Evolutionary conservation across 441 rosid genomes (phyloP).

Genomic region (Brassica balearica): DNA sequence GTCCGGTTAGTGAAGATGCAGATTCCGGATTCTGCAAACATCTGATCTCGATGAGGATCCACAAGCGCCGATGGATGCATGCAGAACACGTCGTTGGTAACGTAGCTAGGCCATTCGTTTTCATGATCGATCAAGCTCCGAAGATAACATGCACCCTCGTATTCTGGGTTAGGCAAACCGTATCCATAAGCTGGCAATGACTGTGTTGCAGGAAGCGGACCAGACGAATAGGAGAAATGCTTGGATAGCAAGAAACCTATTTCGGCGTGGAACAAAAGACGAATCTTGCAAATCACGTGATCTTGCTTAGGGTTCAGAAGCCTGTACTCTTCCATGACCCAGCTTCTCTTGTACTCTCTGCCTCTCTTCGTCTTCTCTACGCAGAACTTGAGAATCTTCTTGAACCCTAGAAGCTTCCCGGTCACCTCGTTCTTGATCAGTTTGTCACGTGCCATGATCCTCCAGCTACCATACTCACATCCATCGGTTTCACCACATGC

Average conservation of each 20-base stretch:
- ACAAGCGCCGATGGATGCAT: not conserved
- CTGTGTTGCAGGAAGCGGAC: not conserved
- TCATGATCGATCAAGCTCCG: not conserved
- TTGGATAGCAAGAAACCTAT: not conserved
- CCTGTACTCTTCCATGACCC: not conserved
- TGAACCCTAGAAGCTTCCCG: not conserved
- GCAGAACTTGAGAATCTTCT: not conserved
- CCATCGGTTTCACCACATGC: not conserved
- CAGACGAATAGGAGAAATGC: not conserved
- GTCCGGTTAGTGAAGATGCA: not conserved
- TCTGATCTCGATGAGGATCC: not conserved
- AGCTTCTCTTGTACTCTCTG: not conserved
- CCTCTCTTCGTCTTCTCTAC: not conserved
- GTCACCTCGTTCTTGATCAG: not conserved
- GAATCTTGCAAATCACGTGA: not conserved
- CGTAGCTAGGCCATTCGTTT: not conserved
- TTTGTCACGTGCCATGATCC: too few species aligned
- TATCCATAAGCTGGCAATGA: not conserved
- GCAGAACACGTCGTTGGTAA: not conserved
- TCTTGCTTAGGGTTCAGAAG: not conserved
- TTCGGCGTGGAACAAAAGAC: not conserved
- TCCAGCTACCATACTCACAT: not conserved
- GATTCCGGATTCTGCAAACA: not conserved
- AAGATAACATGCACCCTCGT: not conserved
- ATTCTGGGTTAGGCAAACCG: not conserved